These are phyloP conservation scores for Sporothrix brasiliensis DNA, from an alignment of 2,329 filamentous ascomycete genomes.

Conservation along the genomic window DNA sequence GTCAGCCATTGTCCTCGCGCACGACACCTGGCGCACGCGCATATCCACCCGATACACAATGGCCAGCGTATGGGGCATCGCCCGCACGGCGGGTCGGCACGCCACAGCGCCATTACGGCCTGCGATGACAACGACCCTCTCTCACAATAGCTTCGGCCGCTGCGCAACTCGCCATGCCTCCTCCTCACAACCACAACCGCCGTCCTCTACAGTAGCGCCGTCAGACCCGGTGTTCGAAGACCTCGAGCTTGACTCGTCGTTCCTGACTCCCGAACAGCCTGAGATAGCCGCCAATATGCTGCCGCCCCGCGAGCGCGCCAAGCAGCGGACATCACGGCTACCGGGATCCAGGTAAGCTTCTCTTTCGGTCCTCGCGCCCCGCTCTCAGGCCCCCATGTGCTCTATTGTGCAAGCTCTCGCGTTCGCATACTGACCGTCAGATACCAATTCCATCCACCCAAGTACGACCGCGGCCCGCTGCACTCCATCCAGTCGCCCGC, in stretches of 20 bases:
- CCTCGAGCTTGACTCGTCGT: conserved; percentile 55
- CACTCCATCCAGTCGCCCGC: conserved; percentile 91
- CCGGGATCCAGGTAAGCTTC: conserved; percentile 51
- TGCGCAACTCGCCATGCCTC: conserved; percentile 8
- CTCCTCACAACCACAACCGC: conserved; percentile 15
- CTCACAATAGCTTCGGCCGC: conserved; percentile 9
- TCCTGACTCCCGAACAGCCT: conserved; percentile 49
- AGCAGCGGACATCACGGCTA: conserved; percentile 46
- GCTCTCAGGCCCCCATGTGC: not conserved
- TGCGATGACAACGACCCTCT: conserved; percentile 12
- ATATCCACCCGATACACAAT: conserved; percentile 39
- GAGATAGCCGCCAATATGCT: conserved; percentile 46
- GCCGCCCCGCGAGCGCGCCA: conserved; percentile 47
- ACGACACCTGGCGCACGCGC: not conserved
- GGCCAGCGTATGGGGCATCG: conserved; percentile 49
- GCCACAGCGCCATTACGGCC: conserved; percentile 38
- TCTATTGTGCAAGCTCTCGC: not conserved
- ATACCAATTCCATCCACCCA: conserved; percentile 93
- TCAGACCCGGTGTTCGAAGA: conserved; percentile 47
- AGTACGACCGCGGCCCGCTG: conserved; percentile 90
- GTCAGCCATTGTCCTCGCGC: conserved; percentile 21
- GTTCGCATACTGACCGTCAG: conserved; percentile 49
- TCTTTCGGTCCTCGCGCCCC: conserved; percentile 29
- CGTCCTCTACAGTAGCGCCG: conserved; percentile 16
- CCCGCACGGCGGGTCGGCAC: conserved; percentile 41